Evolutionary conservation across 495 filamentous ascomycete genomes (phyloP).

Genomic region (Annulohypoxylon maeteangense): DNA sequence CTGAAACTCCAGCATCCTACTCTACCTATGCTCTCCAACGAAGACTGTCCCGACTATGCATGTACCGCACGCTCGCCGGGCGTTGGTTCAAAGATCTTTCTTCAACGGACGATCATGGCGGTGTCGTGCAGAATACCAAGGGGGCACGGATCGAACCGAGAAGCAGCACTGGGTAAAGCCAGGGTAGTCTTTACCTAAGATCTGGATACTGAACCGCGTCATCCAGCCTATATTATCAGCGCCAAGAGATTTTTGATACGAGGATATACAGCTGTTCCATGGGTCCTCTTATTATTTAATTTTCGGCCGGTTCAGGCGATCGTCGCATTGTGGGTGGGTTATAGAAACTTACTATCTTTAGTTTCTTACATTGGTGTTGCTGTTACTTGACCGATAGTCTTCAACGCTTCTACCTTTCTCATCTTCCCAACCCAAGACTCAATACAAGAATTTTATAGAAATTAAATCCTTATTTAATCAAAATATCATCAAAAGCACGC

Average conservation of each 20-base stretch:
- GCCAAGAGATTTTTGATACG: slow-evolving; percentile 10
- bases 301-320: slow-evolving; percentile 3
- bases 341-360: neutral
- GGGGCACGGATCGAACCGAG: neutral
- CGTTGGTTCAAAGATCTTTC: neutral
- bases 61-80: no score
- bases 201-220: slow-evolving; percentile 10
- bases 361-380: neutral
- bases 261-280: neutral
- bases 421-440: neutral
- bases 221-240: neutral
- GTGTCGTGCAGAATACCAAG: slow-evolving; percentile 5
- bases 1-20: neutral
- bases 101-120: slow-evolving; percentile 1
- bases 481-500: neutral
- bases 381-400: neutral
- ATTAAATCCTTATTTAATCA: neutral
- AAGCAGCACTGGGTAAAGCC: neutral
- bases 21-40: neutral
- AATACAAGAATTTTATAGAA: neutral
- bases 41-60: neutral
- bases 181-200: neutral
- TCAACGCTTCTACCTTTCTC: neutral
- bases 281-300: neutral
- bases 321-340: slow-evolving; percentile 1